These are phyloP conservation scores for Penicillium cinerascens DNA, from an alignment of 495 filamentous ascomycete species.

Conservation along the genomic window DNA sequence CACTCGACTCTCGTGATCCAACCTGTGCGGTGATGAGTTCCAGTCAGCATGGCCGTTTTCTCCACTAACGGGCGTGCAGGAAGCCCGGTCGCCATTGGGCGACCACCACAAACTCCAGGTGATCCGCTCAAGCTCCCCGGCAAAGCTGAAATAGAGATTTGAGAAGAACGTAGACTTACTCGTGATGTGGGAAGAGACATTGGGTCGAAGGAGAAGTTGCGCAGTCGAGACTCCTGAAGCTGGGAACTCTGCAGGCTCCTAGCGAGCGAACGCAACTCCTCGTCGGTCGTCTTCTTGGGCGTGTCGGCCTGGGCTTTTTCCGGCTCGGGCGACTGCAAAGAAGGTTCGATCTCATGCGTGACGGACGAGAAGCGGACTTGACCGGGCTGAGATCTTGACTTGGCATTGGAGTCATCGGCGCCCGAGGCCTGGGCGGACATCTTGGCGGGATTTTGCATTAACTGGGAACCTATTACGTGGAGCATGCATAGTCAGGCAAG, in stretches of 20 bases:
- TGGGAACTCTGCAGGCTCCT: constrained; percentile 65
- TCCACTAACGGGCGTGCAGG: constrained; percentile 3
- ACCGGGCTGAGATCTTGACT: constrained; percentile 32
- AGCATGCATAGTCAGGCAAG: constrained; percentile 19
- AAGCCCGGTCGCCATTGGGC: not conserved
- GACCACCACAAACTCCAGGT: not conserved
- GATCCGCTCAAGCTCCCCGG: not conserved
- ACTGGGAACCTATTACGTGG: constrained; percentile 16
- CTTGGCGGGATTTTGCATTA: constrained; percentile 24
- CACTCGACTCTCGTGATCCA: constrained; percentile 46
- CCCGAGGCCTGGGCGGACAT: constrained; percentile 25
- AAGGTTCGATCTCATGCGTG: constrained; percentile 68
- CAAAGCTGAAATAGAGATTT: not conserved
- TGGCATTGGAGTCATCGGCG: constrained; percentile 30
- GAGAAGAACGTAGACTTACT: constrained; percentile 50
- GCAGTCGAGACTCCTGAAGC: constrained; percentile 77
- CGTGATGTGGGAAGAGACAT: constrained; percentile 82
- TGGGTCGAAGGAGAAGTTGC: constrained; percentile 81
- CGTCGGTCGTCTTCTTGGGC: constrained; percentile 40
- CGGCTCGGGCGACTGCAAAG: constrained; percentile 30
- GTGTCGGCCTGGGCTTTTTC: constrained; percentile 23
- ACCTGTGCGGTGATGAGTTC: constrained; percentile 29
- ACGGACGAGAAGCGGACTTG: constrained; percentile 79
- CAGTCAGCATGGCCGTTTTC: constrained; percentile 13
- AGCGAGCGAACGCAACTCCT: constrained; percentile 70